These are phyloP conservation scores for Diutina ranongensis DNA, from an alignment of 1,139 yeast genomes.

Conservation along the genomic window DNA sequence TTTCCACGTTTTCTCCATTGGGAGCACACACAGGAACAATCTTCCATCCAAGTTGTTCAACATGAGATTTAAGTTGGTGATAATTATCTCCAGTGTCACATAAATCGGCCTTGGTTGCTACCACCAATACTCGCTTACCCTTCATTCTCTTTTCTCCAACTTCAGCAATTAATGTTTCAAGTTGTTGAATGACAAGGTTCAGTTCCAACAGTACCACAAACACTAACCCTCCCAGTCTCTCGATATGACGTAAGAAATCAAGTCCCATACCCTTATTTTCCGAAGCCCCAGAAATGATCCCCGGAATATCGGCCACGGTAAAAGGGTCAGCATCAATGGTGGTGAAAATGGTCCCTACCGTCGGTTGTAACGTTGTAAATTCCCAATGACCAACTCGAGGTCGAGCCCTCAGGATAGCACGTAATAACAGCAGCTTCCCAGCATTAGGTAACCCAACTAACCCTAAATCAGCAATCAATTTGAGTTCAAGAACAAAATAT, in stretches of 20 bases:
- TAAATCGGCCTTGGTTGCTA: slow-evolving; percentile 88
- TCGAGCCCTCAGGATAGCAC: slow-evolving; percentile 83
- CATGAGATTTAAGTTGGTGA: slow-evolving; percentile 27
- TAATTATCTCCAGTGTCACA: slow-evolving; percentile 39
- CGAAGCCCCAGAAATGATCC: slow-evolving; percentile 81
- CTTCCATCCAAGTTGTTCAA: slow-evolving; percentile 42
- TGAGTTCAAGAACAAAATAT: slow-evolving; percentile 68
- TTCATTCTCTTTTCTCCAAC: slow-evolving; percentile 52
- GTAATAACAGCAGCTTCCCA: slow-evolving; percentile 79
- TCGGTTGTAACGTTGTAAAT: slow-evolving; percentile 87
- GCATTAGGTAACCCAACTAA: slow-evolving; percentile 94
- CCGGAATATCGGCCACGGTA: slow-evolving; percentile 96
- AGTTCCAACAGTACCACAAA: slow-evolving; percentile 74
- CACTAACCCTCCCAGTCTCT: slow-evolving; percentile 79
- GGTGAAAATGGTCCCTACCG: slow-evolving; percentile 73
- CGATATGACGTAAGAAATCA: slow-evolving; percentile 84
- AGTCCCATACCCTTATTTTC: slow-evolving; percentile 86
- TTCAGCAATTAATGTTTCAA: slow-evolving; percentile 51
- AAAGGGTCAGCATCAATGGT: slow-evolving; percentile 62
- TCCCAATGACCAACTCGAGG: slow-evolving; percentile 97
- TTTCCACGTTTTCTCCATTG: slow-evolving; percentile 58
- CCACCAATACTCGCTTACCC: slow-evolving; percentile 55
- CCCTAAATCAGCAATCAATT: slow-evolving; percentile 84
- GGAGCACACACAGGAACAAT: slow-evolving; percentile 79
- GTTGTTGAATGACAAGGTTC: slow-evolving; percentile 50